Conservation (phyloP, 805 yeast genomes). For the Yamadazyma tumulicola region DNA sequence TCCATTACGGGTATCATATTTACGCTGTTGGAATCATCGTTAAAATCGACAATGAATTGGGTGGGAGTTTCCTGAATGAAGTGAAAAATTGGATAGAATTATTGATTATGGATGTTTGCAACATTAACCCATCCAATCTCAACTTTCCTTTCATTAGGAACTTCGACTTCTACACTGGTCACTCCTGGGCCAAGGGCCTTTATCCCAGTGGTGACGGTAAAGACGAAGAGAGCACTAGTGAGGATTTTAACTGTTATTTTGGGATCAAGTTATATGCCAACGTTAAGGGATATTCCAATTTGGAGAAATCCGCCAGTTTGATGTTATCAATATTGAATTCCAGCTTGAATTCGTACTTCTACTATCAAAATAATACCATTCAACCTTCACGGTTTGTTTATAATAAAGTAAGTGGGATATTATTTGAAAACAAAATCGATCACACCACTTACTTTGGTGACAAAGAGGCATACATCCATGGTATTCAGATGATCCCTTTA, state of each 20-base stretch:
- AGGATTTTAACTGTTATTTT: constrained; percentile 66
- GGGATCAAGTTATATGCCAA: constrained; percentile 66
- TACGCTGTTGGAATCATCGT: constrained; percentile 79
- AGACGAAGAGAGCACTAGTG: constrained; percentile 69
- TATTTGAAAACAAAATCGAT: constrained; percentile 66
- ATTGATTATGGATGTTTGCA: constrained; percentile 62
- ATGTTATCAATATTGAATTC: constrained; percentile 54
- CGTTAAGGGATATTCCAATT: constrained; percentile 51
- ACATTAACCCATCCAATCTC: constrained; percentile 50
- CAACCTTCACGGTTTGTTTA: constrained; percentile 50
- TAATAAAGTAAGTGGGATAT: constrained; percentile 67
- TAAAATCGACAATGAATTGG: constrained; percentile 49
- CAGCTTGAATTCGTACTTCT: constrained; percentile 51
- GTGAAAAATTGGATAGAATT: constrained; percentile 53
- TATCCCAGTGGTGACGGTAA: constrained; percentile 67
- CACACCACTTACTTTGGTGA: constrained; percentile 71
- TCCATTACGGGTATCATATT: constrained; percentile 77
- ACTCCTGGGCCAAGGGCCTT: constrained; percentile 73
- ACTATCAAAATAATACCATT: constrained; percentile 48
- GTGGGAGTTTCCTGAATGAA: constrained; percentile 46
- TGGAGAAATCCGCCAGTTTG: constrained; percentile 40
- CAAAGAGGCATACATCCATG: constrained; percentile 59
- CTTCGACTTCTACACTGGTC: constrained; percentile 73
- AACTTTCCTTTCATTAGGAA: constrained; percentile 64
- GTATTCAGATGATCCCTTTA: constrained; percentile 71